phyloP scores from a whole-genome alignment of 108 stramenopile species.

The Skeletonema tropicum region DNA sequence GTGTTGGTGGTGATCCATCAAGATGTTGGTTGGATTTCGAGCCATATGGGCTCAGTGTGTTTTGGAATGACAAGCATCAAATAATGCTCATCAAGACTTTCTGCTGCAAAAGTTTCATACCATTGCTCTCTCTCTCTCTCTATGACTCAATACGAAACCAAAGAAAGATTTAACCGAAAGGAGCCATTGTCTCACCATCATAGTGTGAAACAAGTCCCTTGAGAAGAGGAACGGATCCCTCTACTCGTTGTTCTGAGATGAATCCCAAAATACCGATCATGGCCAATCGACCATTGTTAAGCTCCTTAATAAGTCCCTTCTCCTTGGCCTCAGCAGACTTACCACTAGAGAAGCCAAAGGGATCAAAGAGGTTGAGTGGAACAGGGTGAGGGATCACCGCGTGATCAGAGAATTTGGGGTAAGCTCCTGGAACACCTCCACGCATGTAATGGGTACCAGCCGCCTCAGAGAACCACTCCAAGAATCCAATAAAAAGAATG shows the following conservation, averaged over 20 bases:
- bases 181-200: slow-evolving; percentile 78
- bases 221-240: slow-evolving; percentile 80
- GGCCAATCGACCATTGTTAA: slow-evolving; percentile 84
- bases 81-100: neutral
- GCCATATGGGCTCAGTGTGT: slow-evolving; percentile 1
- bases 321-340: slow-evolving; percentile 68
- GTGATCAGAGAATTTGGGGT: slow-evolving; percentile 65
- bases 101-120: slow-evolving; percentile 7
- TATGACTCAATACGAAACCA: neutral
- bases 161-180: slow-evolving; percentile 33
- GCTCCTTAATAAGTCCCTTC: slow-evolving; percentile 61
- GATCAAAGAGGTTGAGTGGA: slow-evolving; percentile 77
- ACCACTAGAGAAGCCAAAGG: slow-evolving; percentile 62
- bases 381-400: slow-evolving; percentile 80
- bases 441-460: slow-evolving; percentile 79
- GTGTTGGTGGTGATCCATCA: neutral
- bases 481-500: slow-evolving; percentile 81
- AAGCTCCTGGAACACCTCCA: slow-evolving; percentile 73
- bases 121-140: neutral
- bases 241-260: slow-evolving; percentile 73
- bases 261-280: slow-evolving; percentile 81
- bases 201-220: slow-evolving; percentile 72
- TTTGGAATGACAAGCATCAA: slow-evolving; percentile 11
- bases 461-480: slow-evolving; percentile 78
- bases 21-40: neutral